Base-by-base conservation (phyloP, 306 rosid genomes). In the Citrullus amarus region DNA sequence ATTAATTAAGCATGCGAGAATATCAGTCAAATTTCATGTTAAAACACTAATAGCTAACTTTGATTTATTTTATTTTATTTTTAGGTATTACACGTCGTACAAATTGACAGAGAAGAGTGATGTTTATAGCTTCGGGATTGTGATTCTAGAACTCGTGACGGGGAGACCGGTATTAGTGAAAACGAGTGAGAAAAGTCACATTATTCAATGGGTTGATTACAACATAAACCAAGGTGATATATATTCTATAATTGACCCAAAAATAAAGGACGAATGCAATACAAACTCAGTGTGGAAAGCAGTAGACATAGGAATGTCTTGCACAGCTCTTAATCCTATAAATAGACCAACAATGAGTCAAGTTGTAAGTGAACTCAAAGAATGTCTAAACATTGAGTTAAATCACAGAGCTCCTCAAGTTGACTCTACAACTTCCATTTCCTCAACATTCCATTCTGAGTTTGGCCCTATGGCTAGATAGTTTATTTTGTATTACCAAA, bases 21-120 rank as follows among this genome's bases (percentile, higher is more conserved):
- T 25, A 25, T 25, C 28, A 25, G 28, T 25, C 28, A 25, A 25
- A 25, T 25, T 25, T 25, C 28, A 25, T 25, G 28, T 25, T 25
- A 25, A 25, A 25, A 25, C 28, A 25, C 28, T 25, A 25, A 25
- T 25, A 25, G 28, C 28, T 25, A 25, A 25, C 28, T 25, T 25
- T 25, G 28, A 0, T 25, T 25, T 25, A 25, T 25, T 25, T 25
- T 0, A 25, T 25, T 25, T 66, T 0, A 0, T 8, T 68, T 69
- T 0, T 1, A 69, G 76, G 41, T 70, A 70, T 25, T 51, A 63
- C n/a, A 53, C 61, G 3, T 15, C 81, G 0, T 78, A 63, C 61
- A 78, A 44, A 34, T 44, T 78, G 51, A 78, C 66, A 7, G 81
- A 78, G 39, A 78, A 78, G 74, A 78, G 81, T 5, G 81, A 78